Evolutionary conservation across 257 asterid species (phyloP), one percentile per base, ranked within the genome.

Genomic region (Penstemon barbatus): DNA sequence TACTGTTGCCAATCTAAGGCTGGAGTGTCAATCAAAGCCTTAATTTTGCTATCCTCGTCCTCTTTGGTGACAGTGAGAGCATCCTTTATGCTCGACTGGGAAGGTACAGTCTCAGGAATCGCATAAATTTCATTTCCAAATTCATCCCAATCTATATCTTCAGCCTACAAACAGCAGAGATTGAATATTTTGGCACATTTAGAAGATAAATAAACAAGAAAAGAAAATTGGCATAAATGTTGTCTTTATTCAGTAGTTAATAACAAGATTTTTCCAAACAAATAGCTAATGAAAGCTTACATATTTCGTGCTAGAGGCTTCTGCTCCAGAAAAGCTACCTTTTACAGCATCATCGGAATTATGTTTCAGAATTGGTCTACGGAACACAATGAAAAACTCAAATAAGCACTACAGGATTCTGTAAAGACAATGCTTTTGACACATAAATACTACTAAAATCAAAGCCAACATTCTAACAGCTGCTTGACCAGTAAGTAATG

Each of bases 1-100:
- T 66, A 94, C 99, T 81, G 85, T 79, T 91, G 97, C 98, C 98
- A 94, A 78, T 94, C 99, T 71, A 94, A 89, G 71, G 99, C 91
- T 63, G 99, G 93, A 65, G 97, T 89, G 60, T 91, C 96, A 54
- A 91, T 86, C 75, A 94, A 80, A 70, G 99, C 99, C 80, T 86
- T 80, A 68, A 94, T 83, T 83, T 85, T 86, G 87, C 89, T 89
- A 83, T 94, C 97, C 90, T 94, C 99, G 3, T 91, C 99, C 82
- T 77, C 92, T 79, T 82, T 87, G 78, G 88, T 91, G 70, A 73
- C 86, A 54, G 96, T 81, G 50, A 79, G 77, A 69, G 86, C 86
- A 77, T 87, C 87, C 70, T 79, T 93, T 55, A 77, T 76, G 81
- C 76, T 83, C 46, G 82, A 80, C 70, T 77, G 90, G 58, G 77